Conservation (phyloP, 2,329 filamentous ascomycete genomes). For the Diplodia scrobiculata region DNA sequence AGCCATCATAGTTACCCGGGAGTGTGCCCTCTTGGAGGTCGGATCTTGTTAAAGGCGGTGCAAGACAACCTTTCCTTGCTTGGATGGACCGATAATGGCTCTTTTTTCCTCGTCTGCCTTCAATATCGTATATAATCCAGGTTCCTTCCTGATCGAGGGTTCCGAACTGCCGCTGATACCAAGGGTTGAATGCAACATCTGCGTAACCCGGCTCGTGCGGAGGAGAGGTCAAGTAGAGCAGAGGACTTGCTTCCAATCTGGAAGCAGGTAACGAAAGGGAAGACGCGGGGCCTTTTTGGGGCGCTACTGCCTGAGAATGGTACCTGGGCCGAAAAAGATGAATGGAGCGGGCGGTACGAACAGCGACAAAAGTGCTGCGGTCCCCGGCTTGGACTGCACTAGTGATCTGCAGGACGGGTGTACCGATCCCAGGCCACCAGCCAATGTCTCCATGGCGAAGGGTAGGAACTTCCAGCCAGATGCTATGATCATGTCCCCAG, state of each 20-base stretch:
- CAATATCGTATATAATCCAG: constrained; percentile 65
- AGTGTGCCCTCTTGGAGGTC: constrained; percentile 41
- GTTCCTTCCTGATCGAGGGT: constrained; percentile 66
- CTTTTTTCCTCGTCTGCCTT: constrained; percentile 6
- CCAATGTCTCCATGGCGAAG: constrained; percentile 51
- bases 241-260: constrained; percentile 58
- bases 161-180: constrained; percentile 62
- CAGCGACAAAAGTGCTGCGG: constrained; percentile 53
- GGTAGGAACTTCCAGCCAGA: constrained; percentile 53
- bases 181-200: constrained; percentile 68
- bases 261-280: constrained; percentile 47
- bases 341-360: constrained; percentile 44
- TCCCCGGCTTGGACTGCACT: constrained; percentile 51
- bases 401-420: constrained; percentile 58
- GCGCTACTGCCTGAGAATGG: constrained; percentile 30
- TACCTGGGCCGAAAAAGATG: constrained; percentile 49
- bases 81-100: neutral
- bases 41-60: constrained; percentile 13
- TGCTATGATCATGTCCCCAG: constrained; percentile 55
- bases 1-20: constrained; percentile 50
- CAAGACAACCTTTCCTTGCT: constrained; percentile 30
- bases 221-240: constrained; percentile 56
- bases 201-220: constrained; percentile 59
- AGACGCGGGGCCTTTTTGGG: neutral
- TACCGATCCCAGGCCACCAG: constrained; percentile 59